These are phyloP conservation scores for Podaxis sp. DNA, from an alignment of 768 basidiomycete genomes.

Conservation along the genomic window DNA sequence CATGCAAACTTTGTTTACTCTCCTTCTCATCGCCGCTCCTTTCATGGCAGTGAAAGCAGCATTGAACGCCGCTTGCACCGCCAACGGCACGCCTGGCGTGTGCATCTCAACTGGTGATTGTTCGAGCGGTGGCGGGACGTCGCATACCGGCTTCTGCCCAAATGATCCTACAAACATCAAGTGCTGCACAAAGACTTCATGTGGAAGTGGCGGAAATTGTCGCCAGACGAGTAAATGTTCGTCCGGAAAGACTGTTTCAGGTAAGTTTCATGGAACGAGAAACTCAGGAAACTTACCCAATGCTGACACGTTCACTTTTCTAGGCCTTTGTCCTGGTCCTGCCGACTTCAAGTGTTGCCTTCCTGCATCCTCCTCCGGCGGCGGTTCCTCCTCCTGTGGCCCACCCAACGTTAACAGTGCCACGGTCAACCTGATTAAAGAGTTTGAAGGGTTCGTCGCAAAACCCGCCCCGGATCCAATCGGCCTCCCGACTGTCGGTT, in stretches of 20 bases:
- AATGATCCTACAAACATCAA: slow-evolving; percentile 25
- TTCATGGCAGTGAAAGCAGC: slow-evolving; percentile 16
- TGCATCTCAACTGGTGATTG: slow-evolving; percentile 25
- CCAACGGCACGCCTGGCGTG: slow-evolving; percentile 24
- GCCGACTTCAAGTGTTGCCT: slow-evolving; percentile 28
- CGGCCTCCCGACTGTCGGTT: slow-evolving; percentile 34
- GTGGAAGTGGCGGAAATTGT: slow-evolving; percentile 27
- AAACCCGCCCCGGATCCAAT: slow-evolving; percentile 33
- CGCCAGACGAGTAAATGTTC: slow-evolving; percentile 22
- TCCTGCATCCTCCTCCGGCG: slow-evolving; percentile 10
- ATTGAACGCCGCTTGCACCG: slow-evolving; percentile 25
- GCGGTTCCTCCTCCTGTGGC: slow-evolving; percentile 7
- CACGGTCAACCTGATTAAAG: slow-evolving; percentile 28
- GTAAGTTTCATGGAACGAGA: slow-evolving; percentile 10
- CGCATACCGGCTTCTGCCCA: slow-evolving; percentile 24
- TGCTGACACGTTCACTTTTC: not conserved
- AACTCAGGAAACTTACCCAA: too few species aligned
- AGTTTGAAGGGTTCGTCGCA: slow-evolving; percentile 33
- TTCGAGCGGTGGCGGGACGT: slow-evolving; percentile 22
- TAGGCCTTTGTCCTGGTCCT: slow-evolving; percentile 31
- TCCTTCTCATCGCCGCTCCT: not conserved
- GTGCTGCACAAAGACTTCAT: slow-evolving; percentile 27
- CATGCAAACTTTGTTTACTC: not conserved
- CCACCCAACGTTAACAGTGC: slow-evolving; percentile 26
- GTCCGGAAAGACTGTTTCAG: slow-evolving; percentile 23